These are phyloP conservation scores for Wickerhamiella australiensis DNA, from an alignment of 805 yeast species.

Conservation along the genomic window DNA sequence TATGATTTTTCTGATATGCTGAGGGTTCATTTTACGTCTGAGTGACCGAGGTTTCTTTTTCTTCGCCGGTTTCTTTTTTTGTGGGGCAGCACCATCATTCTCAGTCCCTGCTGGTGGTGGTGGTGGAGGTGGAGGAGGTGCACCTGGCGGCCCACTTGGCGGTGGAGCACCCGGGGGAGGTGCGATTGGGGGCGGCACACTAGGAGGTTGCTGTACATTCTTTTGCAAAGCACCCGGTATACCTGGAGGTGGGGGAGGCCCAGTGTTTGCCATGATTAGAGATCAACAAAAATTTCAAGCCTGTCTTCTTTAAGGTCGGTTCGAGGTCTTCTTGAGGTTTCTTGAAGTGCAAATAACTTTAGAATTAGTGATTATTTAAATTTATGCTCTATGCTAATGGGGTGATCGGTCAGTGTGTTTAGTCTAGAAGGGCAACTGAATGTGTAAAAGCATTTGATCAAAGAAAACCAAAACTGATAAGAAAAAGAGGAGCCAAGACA, in stretches of 20 bases:
- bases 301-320: no score
- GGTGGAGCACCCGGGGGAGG: not conserved
- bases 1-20: slow-evolving; percentile 76
- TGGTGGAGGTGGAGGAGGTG: not conserved
- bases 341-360: no score
- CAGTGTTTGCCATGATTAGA: not conserved
- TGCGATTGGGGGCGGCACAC: not conserved
- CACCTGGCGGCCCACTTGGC: not conserved
- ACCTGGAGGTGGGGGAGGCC: slow-evolving; percentile 2
- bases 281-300: not conserved
- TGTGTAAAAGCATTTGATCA: no score
- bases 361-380: no score
- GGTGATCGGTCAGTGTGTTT: no score
- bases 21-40: slow-evolving; percentile 74
- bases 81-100: no score
- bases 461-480: no score
- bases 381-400: no score
- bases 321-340: no score
- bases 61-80: not conserved
- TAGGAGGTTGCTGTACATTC: not conserved
- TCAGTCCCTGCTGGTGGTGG: not conserved
- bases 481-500: no score
- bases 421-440: no score
- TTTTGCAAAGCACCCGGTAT: not conserved
- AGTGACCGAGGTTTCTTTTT: slow-evolving; percentile 36